Base-by-base conservation (phyloP, 306 rosid genomes). In the Quercus bicolor region DNA sequence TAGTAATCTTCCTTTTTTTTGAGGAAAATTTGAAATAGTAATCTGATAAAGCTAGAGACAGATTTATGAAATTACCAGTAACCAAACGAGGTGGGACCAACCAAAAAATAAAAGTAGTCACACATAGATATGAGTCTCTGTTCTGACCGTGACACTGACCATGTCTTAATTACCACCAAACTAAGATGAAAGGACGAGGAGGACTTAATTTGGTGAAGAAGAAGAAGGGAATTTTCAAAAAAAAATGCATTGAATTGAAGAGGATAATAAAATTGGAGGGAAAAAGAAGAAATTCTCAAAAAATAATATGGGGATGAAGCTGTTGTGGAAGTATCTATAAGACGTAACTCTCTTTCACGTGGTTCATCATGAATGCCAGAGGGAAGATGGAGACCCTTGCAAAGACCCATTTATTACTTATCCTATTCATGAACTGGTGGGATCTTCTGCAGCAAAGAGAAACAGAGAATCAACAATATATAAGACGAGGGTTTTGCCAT, bases 261-360 rank as follows among this genome's bases (percentile, higher is more conserved):
- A 13, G 6, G 64, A 56, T 57, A 69, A 75, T 57, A 69, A 75
- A 5, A 29, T 51, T 65, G 84, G 88, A 68, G 84, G 85, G 83
- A 73, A 78, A 51, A 31, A 16, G 11, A 75, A 55, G 7, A 82
- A 74, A 70, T 72, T 80, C 56, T 73, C 56, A 76, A 80, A 82
- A 73, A 1, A 24, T 28, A 31, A 19, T 28, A 74, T 76, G 80
- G 72, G 86, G 77, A 79, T 76, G 75, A 73, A 73, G 21, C 28
- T 72, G 60, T 52, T 48, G 78, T 71, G 84, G 75, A 15, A 70
- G 75, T 70, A 70, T 78, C 7, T 23, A 40, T 40, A 85, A 73
- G 72, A 77, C 77, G 82, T 79, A 53, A 57, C 79, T 54, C 82
- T 84, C 76, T 14, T 19, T 74, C 90, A 92, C 89, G 85, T 83